Conservation (phyloP, 148 eudicot genomes). For the Rhododendron ovatum region DNA sequence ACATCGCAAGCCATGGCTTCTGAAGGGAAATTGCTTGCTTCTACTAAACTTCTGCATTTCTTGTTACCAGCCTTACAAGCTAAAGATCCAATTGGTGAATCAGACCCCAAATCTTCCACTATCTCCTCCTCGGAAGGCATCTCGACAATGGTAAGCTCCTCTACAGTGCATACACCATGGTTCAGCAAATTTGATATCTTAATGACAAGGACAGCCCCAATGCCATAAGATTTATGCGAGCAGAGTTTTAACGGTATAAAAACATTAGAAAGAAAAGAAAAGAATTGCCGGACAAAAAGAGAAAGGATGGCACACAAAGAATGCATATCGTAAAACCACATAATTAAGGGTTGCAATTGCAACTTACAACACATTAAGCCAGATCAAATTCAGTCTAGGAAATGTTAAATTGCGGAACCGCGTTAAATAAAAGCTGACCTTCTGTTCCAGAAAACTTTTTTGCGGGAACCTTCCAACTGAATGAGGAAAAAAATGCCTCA, state of each 20-base stretch:
- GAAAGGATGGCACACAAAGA: background rate
- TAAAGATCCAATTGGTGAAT: slow-evolving; percentile 28
- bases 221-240: background rate
- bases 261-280: background rate
- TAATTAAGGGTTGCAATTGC: background rate
- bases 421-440: slow-evolving; percentile 35
- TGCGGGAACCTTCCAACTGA: slow-evolving; percentile 75
- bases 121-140: slow-evolving; percentile 40
- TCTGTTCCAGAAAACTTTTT: slow-evolving; percentile 24
- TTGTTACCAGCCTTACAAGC: slow-evolving; percentile 74
- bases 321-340: background rate
- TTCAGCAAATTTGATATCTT: background rate
- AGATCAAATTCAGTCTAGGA: background rate
- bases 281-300: background rate
- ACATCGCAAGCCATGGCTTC: slow-evolving; percentile 58
- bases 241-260: background rate
- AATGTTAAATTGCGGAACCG: background rate
- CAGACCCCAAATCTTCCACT: slow-evolving; percentile 27
- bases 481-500: slow-evolving; percentile 58
- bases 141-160: slow-evolving; percentile 17
- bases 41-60: slow-evolving; percentile 54
- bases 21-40: slow-evolving; percentile 28
- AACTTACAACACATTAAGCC: background rate
- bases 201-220: background rate
- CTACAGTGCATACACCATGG: slow-evolving; percentile 24